Base-by-base conservation (phyloP, 202 grass and related monocot genomes). In the Digitaria exilis region DNA sequence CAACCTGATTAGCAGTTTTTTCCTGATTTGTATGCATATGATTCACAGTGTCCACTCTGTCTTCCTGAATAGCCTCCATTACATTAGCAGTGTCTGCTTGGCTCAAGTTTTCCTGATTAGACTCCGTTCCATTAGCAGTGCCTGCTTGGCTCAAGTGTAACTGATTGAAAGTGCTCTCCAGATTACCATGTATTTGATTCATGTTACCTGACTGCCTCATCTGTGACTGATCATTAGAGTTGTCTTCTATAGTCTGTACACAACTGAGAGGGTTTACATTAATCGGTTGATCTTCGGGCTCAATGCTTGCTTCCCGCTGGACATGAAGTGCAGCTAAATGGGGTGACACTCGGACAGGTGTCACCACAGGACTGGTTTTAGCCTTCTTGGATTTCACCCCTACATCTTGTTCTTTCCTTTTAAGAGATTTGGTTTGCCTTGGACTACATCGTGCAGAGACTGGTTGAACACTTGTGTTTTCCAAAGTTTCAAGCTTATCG, bases 241-340 rank as follows among this genome's bases (percentile, higher is more conserved):
- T 72, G 35, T 59, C 49, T 86, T 67, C 42, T 60, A 59, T 49
- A 39, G 15, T 31, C 13, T 46, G 74, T 67, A 86, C 49, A 49
- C 26, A 66, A 65, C 82, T 52, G 25, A 69, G 34, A 78, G 14
- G 54, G 56, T 82, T 75, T 77, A 79, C 28, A 56, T 18, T 69
- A 61, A 18, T 18, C 3, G 5, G n/a, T 77, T 78, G 69, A 85
- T 85, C 65, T 65, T 80, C 35, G 10, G 31, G 82, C 29, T 77
- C 52, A 6, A 25, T n/a, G 31, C 55, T 78, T 59, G 42, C 44
- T 81, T 80, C 67, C 61, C 54, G 59, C 71, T 81, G 59, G 58
- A 51, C 76, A 65, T 87, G 86, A 49, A 78, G 25, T 39, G 85
- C 82, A 86, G 90, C 85, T 65, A 90, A 78, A 26, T 80, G 65